Evolutionary conservation across 331 rosid species (phyloP), one percentile per base, ranked within the genome.

Genomic region (Dryas integrifolia): DNA sequence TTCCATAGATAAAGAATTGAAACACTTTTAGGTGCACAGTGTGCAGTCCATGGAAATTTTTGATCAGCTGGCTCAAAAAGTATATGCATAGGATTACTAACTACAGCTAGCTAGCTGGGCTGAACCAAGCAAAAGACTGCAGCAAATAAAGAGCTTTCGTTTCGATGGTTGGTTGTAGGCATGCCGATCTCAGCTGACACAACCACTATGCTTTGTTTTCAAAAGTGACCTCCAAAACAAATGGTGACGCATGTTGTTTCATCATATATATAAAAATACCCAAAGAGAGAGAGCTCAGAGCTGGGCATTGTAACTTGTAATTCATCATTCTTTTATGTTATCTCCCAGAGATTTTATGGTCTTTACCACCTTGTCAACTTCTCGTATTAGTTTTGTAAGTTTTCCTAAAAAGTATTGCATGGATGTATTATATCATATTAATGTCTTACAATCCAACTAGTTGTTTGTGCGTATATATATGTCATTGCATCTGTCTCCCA

Each of bases 171-270:
- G 35, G 64, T 78, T 75, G 55, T 58, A 72, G 85, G 85, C 90
- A 89, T 82, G 77, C 90, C 80, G 69, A 61, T 73, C 47, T 83
- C 70, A 41, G 69, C 90, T 89, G 87, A 87, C 92, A 81, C 76
- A 56, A 47, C 92, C 96, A 90, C 96, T 87, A 82, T 72, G 38
- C 68, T 63, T 82, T 80, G 89, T 87, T 89, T 77, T 71, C 77
- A 69, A 85, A 85, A 77, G 83, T 72, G 15, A 68, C 80, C 73
- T 80, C 82, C 68, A 72, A 81, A 82, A 56, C 70, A 66, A 73
- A 75, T 61, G 47, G 77, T 76, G 79, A 72, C 75, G 52, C 63
- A 59, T 59, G 45, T 40, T 65, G 45, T 40, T 65, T 48, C 18
- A 5, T 39, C 45, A 4, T 47, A 14, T 47, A 7, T 47, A 14